phyloP scores from a whole-genome alignment of 1,284 basidiomycete species.

The Xerocomus nothofagi region DNA sequence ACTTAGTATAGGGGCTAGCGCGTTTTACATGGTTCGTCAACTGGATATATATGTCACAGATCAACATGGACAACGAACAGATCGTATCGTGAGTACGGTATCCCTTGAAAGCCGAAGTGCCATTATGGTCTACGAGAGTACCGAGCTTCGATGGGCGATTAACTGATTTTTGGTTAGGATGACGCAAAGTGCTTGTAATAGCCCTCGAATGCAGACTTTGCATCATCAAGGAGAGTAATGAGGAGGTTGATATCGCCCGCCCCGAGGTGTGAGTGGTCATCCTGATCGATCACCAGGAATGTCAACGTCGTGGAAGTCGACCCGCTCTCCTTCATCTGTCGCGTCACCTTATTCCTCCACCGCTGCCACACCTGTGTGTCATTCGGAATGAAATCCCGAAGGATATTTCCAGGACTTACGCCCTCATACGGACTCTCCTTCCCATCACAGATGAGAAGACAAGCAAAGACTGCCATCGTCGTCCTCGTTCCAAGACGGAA shows the following conservation, averaged over 20 bases:
- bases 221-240: conserved; percentile 20
- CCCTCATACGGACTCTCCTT: conserved; percentile 14
- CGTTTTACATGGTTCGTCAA: not conserved
- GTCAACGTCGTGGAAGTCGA: not conserved
- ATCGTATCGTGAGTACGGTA: not conserved
- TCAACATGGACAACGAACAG: not conserved
- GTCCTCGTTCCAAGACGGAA: conserved; percentile 31
- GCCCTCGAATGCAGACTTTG: conserved; percentile 24
- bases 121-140: not conserved
- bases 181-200: conserved; percentile 19
- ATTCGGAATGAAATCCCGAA: conserved; percentile 29
- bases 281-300: conserved; percentile 9
- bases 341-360: conserved; percentile 29
- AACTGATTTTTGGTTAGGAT: not conserved
- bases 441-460: conserved; percentile 28
- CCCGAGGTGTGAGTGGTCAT: conserved; percentile 13
- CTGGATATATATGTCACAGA: not conserved
- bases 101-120: no score
- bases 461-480: conserved; percentile 28
- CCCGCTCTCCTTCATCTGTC: conserved; percentile 20
- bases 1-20: not conserved
- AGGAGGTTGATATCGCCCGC: conserved; percentile 20
- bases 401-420: conserved; percentile 18
- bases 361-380: conserved; percentile 31
- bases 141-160: no score